Conservation (phyloP, 2,329 filamentous ascomycete species). For the Aspergillus versicolor region DNA sequence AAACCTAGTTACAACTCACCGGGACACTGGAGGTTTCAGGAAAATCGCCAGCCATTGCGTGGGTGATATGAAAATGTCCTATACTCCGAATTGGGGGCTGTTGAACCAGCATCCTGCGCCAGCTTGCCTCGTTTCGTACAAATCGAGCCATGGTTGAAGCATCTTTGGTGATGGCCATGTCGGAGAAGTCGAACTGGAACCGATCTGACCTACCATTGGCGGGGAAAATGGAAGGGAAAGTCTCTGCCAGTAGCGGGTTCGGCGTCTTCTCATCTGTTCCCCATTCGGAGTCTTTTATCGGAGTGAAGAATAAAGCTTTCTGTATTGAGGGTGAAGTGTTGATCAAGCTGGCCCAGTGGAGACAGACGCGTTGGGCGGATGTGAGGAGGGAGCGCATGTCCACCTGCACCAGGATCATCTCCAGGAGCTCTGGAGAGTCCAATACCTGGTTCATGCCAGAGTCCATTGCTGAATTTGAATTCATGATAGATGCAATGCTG, state of each 20-base stretch:
- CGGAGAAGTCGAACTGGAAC: not conserved
- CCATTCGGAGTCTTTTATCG: not conserved
- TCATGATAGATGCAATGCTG: no score
- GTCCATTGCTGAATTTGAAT: no score
- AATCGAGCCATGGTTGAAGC: not conserved
- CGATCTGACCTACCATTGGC: not conserved
- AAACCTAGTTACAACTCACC: not conserved
- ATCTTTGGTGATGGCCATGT: not conserved
- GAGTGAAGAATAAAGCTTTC: not conserved
- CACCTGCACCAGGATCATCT: not conserved
- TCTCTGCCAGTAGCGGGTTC: not conserved
- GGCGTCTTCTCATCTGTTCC: not conserved
- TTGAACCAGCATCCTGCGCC: not conserved
- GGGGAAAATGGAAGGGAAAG: not conserved
- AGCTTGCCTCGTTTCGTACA: not conserved
- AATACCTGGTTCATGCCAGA: not conserved
- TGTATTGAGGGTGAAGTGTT: not conserved
- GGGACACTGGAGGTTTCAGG: not conserved
- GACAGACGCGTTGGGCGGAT: not conserved
- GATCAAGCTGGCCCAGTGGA: not conserved
- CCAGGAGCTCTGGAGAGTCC: not conserved
- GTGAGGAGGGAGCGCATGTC: not conserved
- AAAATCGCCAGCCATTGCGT: not conserved
- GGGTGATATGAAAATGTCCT: not conserved
- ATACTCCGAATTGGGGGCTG: not conserved